These are phyloP conservation scores for Ceratocystis diversiconidia DNA, from an alignment of 2,329 filamentous ascomycete genomes.

Conservation along the genomic window DNA sequence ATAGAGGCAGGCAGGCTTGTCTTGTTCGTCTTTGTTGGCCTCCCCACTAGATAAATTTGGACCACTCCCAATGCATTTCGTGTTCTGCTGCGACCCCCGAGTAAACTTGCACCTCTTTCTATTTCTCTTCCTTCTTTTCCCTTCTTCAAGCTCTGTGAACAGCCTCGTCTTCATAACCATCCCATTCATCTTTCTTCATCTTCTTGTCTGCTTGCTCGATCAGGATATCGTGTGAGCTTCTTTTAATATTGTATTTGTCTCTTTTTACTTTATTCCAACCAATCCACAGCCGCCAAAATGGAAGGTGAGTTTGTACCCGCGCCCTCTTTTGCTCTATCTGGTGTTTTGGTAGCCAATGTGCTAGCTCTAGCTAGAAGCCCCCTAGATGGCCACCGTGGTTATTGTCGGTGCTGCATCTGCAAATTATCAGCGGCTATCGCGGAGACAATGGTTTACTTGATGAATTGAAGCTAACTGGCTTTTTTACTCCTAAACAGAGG, in stretches of 20 bases:
- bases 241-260: conserved; percentile 19
- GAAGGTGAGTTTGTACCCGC: conserved; percentile 48
- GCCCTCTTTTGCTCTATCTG: not conserved
- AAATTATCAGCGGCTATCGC: not conserved
- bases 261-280: conserved; percentile 18
- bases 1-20: not conserved
- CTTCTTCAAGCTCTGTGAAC: conserved; percentile 18
- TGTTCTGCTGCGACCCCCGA: conserved; percentile 16
- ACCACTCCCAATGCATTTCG: conserved; percentile 19
- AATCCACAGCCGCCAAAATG: conserved; percentile 36
- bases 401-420: not conserved
- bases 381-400: not conserved
- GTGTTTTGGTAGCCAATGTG: conserved; percentile 12
- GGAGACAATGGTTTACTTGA: not conserved
- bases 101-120: conserved; percentile 17
- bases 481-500: conserved; percentile 48
- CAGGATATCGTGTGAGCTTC: conserved; percentile 20
- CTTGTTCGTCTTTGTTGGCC: conserved; percentile 16
- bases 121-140: conserved; percentile 16
- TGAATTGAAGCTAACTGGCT: not conserved
- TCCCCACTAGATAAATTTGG: conserved; percentile 19
- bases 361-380: conserved; percentile 2
- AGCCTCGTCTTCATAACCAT: conserved; percentile 18
- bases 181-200: conserved; percentile 15
- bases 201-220: conserved; percentile 20